phyloP scores from a whole-genome alignment of 1,139 yeast genomes.

The Suhomyces taliae region DNA sequence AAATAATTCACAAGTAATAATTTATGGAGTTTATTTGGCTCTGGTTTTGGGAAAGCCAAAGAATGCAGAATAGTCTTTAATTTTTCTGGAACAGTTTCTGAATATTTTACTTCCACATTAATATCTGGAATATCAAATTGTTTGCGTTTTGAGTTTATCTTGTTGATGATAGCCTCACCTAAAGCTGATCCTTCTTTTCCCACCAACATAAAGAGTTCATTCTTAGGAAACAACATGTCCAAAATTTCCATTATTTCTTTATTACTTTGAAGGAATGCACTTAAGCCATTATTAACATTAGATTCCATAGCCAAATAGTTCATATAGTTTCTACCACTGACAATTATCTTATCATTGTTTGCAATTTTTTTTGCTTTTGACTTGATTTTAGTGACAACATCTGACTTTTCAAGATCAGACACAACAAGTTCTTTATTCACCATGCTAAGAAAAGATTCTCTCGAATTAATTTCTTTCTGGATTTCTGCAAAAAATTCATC shows the following conservation, averaged over 20 bases:
- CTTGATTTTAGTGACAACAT: not conserved
- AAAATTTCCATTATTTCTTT: conserved; percentile 10
- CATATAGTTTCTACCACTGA: conserved; percentile 13
- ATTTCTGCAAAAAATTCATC: conserved; percentile 7
- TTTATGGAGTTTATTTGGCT: conserved; percentile 11
- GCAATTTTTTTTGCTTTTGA: not conserved
- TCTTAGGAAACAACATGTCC: conserved; percentile 3
- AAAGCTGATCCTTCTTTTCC: not conserved
- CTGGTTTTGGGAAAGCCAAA: conserved; percentile 5
- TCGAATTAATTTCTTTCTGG: conserved; percentile 6
- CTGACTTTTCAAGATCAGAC: not conserved
- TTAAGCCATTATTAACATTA: conserved; percentile 13
- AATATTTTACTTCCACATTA: not conserved
- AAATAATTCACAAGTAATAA: conserved; percentile 17
- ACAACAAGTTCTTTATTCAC: conserved; percentile 3
- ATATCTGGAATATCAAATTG: not conserved
- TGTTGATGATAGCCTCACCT: not conserved
- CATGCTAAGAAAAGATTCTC: conserved; percentile 8
- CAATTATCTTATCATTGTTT: not conserved
- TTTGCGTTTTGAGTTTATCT: not conserved
- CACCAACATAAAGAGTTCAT: conserved; percentile 1
- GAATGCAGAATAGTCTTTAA: not conserved
- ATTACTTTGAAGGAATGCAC: conserved; percentile 15
- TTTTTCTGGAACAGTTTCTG: not conserved
- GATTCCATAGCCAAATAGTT: conserved; percentile 9